Evolutionary conservation across 805 yeast genomes (phyloP), one percentile per base, ranked within the genome.

Genomic region (Saccharomyces cerevisiae): DNA sequence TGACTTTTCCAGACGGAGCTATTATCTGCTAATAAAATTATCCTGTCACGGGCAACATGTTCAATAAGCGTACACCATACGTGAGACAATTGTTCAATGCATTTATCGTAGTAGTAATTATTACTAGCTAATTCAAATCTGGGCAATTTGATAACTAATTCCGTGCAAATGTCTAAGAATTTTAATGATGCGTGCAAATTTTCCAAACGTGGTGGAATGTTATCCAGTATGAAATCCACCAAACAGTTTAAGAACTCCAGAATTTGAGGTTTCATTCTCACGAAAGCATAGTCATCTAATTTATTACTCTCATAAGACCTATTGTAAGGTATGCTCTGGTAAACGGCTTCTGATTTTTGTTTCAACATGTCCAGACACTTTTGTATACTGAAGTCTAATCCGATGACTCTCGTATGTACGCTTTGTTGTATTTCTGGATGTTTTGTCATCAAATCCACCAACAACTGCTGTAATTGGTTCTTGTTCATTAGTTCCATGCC

Each of bases 71-170:
- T 61, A 48, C 63, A 61, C 71, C 71, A 69, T 22, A 68, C 60
- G 48, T 58, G 63, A 27, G 71, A 64, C 24, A 70, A 41, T 56
- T 70, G 72, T 53, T 70, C 73, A 51, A 68, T 55, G 53, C 72
- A 66, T 57, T 67, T 68, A 54, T 69, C 70, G 51, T 68, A 68
- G 54, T 69, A 70, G 55, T 70, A 70, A 52, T 70, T 70, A 55
- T 70, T 69, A 54, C 68, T 62, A 49, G 68, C 66, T 24, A 69
- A 56, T 32, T 61, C 59, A 52, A 70, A 69, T 28, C 68, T 59
- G 26, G 73, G 73, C 43, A 69, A 54, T 36, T 57, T 61, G 21
- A 59, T 48, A n/a, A 68, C 59, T 56, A 68, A 56, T 41, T 60
- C 66, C 2, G 71, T 64, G 21, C 68, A 62, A n/a, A 53, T 47